Evolutionary conservation across 306 rosid genomes (phyloP).

Genomic region (Ormosia semicastrata): DNA sequence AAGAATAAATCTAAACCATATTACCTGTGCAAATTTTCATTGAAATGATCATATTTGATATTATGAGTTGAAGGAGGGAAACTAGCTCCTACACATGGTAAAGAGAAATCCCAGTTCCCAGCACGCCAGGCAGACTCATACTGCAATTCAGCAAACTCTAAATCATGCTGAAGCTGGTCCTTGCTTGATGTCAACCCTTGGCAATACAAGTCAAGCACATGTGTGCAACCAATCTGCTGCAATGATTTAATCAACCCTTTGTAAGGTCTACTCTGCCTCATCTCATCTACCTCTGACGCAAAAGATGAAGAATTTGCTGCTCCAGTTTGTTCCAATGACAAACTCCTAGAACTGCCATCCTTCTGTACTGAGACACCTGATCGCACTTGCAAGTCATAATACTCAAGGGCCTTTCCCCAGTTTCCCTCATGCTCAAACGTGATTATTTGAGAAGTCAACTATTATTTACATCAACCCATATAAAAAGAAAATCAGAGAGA

Average conservation of each 20-base stretch:
- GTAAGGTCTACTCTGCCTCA: constrained; percentile 61
- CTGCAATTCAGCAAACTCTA: constrained; percentile 85
- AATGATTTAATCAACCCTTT: constrained; percentile 83
- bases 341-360: constrained; percentile 41
- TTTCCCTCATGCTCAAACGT: constrained; percentile 93
- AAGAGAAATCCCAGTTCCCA: constrained; percentile 92
- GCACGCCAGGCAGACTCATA: constrained; percentile 97
- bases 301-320: constrained; percentile 37
- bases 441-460: constrained; percentile 82
- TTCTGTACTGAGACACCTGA: constrained; percentile 47
- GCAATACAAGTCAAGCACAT: constrained; percentile 84
- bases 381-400: constrained; percentile 83
- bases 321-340: constrained; percentile 40
- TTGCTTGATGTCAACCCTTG: constrained; percentile 78
- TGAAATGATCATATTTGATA: constrained; percentile 57
- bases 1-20: constrained; percentile 1
- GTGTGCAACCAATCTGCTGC: constrained; percentile 89
- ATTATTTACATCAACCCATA: constrained; percentile 38
- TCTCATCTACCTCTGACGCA: constrained; percentile 42
- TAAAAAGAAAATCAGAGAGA: constrained; percentile 21
- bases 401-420: constrained; percentile 98
- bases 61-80: constrained; percentile 39
- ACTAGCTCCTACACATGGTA: constrained; percentile 47
- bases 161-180: constrained; percentile 70
- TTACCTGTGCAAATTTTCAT: constrained; percentile 88